Conservation (phyloP, 169 alveolate genomes). For the Neospora caninum region DNA sequence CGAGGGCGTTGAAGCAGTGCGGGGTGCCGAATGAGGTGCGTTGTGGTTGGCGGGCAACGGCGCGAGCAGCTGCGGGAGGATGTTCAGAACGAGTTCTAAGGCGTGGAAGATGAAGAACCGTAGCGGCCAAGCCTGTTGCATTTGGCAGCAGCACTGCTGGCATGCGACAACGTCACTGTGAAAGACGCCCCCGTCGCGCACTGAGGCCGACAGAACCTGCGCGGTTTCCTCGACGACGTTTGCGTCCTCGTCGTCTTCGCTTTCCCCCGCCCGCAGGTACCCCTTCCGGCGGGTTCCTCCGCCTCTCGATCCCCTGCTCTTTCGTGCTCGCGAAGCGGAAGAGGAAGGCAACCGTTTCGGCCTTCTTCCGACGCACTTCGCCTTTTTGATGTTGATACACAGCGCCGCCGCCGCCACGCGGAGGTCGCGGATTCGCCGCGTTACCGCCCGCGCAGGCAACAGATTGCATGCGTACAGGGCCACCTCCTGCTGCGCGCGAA, state of each 20-base stretch:
- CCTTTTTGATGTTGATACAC: background rate
- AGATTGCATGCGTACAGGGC: background rate
- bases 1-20: background rate
- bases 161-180: background rate
- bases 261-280: background rate
- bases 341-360: background rate
- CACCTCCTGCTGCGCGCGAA: conserved; percentile 4
- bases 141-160: conserved; percentile 30
- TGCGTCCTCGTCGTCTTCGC: background rate
- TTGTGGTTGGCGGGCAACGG: background rate
- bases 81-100: background rate
- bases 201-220: background rate
- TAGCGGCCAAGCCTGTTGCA: conserved; percentile 26
- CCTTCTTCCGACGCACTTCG: background rate
- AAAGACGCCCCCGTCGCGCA: background rate
- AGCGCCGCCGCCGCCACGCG: background rate
- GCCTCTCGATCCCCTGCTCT: too few species aligned
- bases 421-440: background rate
- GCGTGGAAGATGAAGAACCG: conserved; percentile 29
- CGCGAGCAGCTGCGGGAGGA: conserved; percentile 3
- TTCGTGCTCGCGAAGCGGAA: background rate
- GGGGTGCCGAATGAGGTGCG: background rate
- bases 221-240: background rate
- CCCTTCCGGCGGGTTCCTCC: background rate
- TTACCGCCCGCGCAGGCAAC: background rate